Percentiles rank a stretch among this genome's conserved stretches.
Conservation (phyloP, 176 grass and related monocot species). For the Panicum miliaceum region DNA sequence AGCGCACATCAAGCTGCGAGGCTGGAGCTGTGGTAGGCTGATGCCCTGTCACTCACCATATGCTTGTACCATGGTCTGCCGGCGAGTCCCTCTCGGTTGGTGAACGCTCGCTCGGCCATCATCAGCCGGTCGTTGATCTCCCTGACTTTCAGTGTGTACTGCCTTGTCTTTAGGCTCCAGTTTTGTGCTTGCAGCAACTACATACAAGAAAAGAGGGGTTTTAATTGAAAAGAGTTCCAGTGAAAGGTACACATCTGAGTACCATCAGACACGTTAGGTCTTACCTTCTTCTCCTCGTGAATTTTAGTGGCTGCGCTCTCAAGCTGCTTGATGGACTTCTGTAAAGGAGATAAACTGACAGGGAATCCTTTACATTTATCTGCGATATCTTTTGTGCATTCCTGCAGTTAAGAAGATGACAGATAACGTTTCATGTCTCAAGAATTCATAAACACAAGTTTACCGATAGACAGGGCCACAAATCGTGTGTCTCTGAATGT, state of each 20-base stretch:
- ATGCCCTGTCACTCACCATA: conserved; percentile 57
- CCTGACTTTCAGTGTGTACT: conserved; percentile 64
- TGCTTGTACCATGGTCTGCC: conserved; percentile 94
- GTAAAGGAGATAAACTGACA: conserved; percentile 73
- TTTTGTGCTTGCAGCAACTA: conserved; percentile 63
- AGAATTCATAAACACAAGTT: conserved; percentile 1
- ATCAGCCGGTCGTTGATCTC: conserved; percentile 82
- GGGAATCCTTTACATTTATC: conserved; percentile 50
- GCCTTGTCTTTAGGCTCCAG: conserved; percentile 44
- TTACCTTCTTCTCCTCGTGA: conserved; percentile 63
- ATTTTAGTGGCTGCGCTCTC: conserved; percentile 62
- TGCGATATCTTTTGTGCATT: conserved; percentile 47
- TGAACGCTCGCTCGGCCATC: conserved; percentile 88
- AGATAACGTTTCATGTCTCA: conserved; percentile 16
- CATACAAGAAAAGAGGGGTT: not conserved
- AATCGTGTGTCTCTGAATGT: conserved; percentile 9
- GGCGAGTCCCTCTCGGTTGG: conserved; percentile 71
- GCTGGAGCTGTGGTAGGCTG: not conserved
- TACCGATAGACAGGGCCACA: not conserved
- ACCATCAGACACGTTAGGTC: not conserved
- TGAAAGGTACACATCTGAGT: not conserved
- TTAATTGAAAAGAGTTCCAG: not conserved
- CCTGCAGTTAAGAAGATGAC: conserved; percentile 40
- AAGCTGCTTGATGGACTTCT: conserved; percentile 71
- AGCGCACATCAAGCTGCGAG: not conserved